Evolutionary conservation across 2,329 filamentous ascomycete genomes (phyloP).

Genomic region (Diaporthe citrichinensis): DNA sequence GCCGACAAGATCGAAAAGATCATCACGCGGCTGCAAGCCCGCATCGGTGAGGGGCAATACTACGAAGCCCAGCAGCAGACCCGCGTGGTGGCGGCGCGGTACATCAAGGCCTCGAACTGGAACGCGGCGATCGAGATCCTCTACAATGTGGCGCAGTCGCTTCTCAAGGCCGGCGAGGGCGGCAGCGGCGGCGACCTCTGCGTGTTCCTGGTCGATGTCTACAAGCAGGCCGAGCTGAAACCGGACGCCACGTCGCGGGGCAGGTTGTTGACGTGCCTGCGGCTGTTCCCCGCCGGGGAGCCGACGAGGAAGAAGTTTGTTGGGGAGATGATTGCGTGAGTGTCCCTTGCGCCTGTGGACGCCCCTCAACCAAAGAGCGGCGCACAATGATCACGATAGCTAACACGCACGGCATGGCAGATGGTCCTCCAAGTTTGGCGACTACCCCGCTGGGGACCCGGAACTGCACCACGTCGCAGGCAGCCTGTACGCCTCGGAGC

Average conservation of each 20-base stretch:
- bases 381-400: background rate
- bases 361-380: background rate
- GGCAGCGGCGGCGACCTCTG: slow-evolving; percentile 93
- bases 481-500: slow-evolving; percentile 90
- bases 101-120: slow-evolving; percentile 91
- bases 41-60: slow-evolving; percentile 78
- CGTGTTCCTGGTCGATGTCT: slow-evolving; percentile 90
- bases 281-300: slow-evolving; percentile 85
- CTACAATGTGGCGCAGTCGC: slow-evolving; percentile 83
- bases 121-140: slow-evolving; percentile 88
- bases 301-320: slow-evolving; percentile 95
- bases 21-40: slow-evolving; percentile 80
- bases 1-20: slow-evolving; percentile 69
- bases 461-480: slow-evolving; percentile 95
- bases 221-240: slow-evolving; percentile 86
- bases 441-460: slow-evolving; percentile 91
- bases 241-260: slow-evolving; percentile 82
- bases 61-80: slow-evolving; percentile 99
- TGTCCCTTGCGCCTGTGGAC: slow-evolving; percentile 38
- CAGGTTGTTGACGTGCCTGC: slow-evolving; percentile 81
- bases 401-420: background rate
- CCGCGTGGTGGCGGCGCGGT: slow-evolving; percentile 92
- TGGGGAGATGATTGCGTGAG: slow-evolving; percentile 83
- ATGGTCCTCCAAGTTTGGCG: slow-evolving; percentile 89
- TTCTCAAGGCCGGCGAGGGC: slow-evolving; percentile 93